Percentiles rank a stretch among this genome's conserved stretches.
phyloP scores from a whole-genome alignment of 2,329 filamentous ascomycete species.

The Trichoderma simmonsii region DNA sequence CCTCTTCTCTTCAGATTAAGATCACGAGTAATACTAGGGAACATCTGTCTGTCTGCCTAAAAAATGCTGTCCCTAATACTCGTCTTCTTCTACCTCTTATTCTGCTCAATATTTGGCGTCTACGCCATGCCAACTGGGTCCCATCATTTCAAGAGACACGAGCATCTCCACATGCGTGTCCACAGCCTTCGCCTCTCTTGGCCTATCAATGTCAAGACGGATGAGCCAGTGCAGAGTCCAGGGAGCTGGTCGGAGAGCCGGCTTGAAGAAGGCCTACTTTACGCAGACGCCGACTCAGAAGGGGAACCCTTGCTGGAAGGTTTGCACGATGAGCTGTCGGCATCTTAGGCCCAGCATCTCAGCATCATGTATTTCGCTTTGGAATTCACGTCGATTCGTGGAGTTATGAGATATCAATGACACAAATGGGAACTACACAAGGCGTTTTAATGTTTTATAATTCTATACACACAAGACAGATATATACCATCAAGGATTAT shows the following conservation, averaged over 20 bases:
- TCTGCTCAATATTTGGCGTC: conserved; percentile 25
- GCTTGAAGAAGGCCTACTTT: not conserved
- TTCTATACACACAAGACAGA: not conserved
- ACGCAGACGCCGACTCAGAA: not conserved
- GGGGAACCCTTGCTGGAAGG: not conserved
- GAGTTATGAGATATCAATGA: not conserved
- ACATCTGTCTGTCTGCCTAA: not conserved
- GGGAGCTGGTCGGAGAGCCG: not conserved
- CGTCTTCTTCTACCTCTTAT: conserved; percentile 24
- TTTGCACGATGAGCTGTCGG: not conserved
- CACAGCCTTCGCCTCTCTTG: not conserved
- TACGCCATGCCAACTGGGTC: conserved; percentile 26
- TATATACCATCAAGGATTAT: not conserved
- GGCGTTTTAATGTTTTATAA: not conserved
- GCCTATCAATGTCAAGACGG: not conserved
- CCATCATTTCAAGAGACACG: not conserved
- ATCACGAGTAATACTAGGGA: not conserved
- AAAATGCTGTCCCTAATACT: conserved; percentile 16
- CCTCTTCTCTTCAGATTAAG: not conserved
- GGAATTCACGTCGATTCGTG: not conserved
- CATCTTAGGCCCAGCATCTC: not conserved
- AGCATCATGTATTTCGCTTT: no score
- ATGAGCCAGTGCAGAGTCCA: not conserved
- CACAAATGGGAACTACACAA: not conserved
- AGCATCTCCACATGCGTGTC: not conserved